Conservation (phyloP, 192 early-diverging fungal species). For the Podila clonocystis region DNA sequence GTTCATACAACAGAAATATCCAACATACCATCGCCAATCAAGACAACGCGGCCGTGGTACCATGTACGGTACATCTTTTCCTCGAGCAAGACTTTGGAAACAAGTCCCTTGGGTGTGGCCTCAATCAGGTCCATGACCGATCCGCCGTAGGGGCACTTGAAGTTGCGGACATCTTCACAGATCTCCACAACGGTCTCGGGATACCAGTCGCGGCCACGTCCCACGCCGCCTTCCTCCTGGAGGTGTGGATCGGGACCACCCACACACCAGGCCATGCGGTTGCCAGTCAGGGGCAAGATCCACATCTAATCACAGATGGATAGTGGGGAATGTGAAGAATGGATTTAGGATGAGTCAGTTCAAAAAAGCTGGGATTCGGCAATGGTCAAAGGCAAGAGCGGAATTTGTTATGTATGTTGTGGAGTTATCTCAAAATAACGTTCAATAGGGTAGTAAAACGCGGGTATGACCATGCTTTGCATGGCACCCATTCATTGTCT, state of each 20-base stretch:
- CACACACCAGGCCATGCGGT: slow-evolving; percentile 49
- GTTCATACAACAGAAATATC: background rate
- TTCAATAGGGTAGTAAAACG: too few relatives aligned
- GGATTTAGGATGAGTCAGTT: background rate
- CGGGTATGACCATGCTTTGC: too few relatives aligned
- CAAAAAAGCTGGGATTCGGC: background rate
- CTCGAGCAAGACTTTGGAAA: slow-evolving; percentile 41
- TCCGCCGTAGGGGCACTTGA: slow-evolving; percentile 49
- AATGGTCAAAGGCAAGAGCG: too few relatives aligned
- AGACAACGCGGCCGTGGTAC: slow-evolving; percentile 43
- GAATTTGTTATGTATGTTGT: too few relatives aligned
- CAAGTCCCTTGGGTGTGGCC: slow-evolving; percentile 38
- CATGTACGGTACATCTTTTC: slow-evolving; percentile 48
- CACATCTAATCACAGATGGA: slow-evolving; percentile 28
- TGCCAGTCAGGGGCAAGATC: slow-evolving; percentile 46
- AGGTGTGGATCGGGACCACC: slow-evolving; percentile 47
- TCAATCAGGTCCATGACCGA: slow-evolving; percentile 50
- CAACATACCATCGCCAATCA: slow-evolving; percentile 32
- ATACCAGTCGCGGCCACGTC: slow-evolving; percentile 39
- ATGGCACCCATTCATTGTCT: too few relatives aligned
- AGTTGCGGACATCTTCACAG: slow-evolving; percentile 49
- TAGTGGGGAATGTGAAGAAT: slow-evolving; percentile 3
- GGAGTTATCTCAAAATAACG: too few relatives aligned
- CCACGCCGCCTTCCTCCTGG: background rate
- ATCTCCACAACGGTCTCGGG: slow-evolving; percentile 47